A percentile compares a stretch with the other conserved stretches of the same genome.
These are phyloP conservation scores for Pseudoturritis turrita DNA, from an alignment of 345 rosid species.

Conservation along the genomic window DNA sequence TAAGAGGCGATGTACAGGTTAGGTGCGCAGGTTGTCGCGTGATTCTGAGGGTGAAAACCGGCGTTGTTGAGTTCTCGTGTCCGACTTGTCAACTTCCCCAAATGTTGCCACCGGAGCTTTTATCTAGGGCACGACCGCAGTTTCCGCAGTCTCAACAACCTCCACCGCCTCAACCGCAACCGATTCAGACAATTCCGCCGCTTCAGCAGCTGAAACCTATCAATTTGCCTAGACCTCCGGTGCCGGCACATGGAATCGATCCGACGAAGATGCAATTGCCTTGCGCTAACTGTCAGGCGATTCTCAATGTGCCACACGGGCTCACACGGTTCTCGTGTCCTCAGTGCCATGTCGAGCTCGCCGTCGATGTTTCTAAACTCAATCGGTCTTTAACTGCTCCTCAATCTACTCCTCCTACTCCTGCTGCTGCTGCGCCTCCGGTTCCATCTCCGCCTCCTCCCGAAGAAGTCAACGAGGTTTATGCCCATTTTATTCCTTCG, in stretches of 20 bases:
- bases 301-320: constrained; percentile 92
- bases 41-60: constrained; percentile 66
- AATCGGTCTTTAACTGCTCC: constrained; percentile 50
- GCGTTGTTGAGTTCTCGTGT: constrained; percentile 74
- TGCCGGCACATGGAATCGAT: constrained; percentile 93
- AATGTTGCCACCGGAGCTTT: constrained; percentile 94
- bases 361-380: constrained; percentile 67
- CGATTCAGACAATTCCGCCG: constrained; percentile 49
- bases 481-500: not conserved
- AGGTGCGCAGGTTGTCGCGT: constrained; percentile 91
- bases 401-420: constrained; percentile 32
- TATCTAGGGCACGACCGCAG: constrained; percentile 40
- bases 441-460: constrained; percentile 44
- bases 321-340: constrained; percentile 83
- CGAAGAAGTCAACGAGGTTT: constrained; percentile 90
- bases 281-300: constrained; percentile 89
- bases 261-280: constrained; percentile 97
- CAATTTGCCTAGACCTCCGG: constrained; percentile 32
- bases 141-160: constrained; percentile 33
- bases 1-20: constrained; percentile 68
- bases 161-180: constrained; percentile 23
- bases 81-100: constrained; percentile 87
- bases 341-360: constrained; percentile 82
- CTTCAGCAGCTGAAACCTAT: constrained; percentile 29
- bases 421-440: constrained; percentile 13